Percentiles rank a stretch among this genome's conserved stretches.
phyloP scores from a whole-genome alignment of 2,329 filamentous ascomycete species.

The Pseudogymnoascus sp. region DNA sequence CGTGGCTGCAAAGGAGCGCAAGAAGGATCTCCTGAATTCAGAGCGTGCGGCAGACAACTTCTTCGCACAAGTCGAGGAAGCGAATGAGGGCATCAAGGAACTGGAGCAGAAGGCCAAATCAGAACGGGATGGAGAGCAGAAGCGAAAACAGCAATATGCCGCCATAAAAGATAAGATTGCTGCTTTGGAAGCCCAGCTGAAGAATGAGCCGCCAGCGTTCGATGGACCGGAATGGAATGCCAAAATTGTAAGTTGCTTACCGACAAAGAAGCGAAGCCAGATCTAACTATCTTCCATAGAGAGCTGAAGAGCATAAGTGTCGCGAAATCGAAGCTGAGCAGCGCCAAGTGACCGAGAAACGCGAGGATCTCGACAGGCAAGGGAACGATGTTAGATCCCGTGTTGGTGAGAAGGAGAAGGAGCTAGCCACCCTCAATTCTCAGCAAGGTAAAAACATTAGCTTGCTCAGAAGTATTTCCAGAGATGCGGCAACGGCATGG shows the following conservation, averaged over 20 bases:
- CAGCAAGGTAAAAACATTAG: slow-evolving; percentile 66
- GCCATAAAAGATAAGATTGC: slow-evolving; percentile 51
- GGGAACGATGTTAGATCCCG: slow-evolving; percentile 37
- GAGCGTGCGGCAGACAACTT: slow-evolving; percentile 45
- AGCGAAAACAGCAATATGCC: slow-evolving; percentile 43
- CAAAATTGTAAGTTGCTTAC: slow-evolving; percentile 51
- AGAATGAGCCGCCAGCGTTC: slow-evolving; percentile 58
- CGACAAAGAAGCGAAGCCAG: not conserved
- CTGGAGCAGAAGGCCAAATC: slow-evolving; percentile 37
- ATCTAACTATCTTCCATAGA: slow-evolving; percentile 33
- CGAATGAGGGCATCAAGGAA: slow-evolving; percentile 32
- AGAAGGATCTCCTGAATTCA: slow-evolving; percentile 44
- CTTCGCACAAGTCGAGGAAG: slow-evolving; percentile 34
- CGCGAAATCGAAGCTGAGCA: slow-evolving; percentile 43
- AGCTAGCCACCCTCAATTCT: slow-evolving; percentile 59
- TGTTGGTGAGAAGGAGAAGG: slow-evolving; percentile 35
- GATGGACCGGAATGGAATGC: slow-evolving; percentile 65
- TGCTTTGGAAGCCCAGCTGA: slow-evolving; percentile 54
- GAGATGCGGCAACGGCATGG: slow-evolving; percentile 65
- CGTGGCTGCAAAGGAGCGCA: slow-evolving; percentile 47
- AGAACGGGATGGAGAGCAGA: slow-evolving; percentile 42
- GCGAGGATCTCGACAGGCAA: slow-evolving; percentile 35
- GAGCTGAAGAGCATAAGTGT: slow-evolving; percentile 50
- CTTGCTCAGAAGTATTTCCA: slow-evolving; percentile 53
- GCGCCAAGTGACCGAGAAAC: slow-evolving; percentile 22